These are phyloP conservation scores for Gloeophyllum trabeum DNA, from an alignment of 768 basidiomycete genomes.

Conservation along the genomic window DNA sequence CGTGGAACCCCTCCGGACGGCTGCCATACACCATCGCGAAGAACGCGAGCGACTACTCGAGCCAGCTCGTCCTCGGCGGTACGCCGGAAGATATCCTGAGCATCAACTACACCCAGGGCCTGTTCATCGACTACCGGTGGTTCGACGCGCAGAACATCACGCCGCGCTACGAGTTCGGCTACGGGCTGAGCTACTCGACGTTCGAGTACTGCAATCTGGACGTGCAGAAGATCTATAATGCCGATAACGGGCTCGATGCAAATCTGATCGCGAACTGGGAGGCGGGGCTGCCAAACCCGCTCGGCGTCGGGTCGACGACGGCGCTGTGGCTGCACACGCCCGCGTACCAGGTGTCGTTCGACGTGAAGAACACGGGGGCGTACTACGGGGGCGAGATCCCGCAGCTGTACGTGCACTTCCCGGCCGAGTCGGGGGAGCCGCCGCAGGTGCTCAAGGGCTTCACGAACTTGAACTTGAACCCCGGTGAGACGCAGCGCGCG, in stretches of 20 bases:
- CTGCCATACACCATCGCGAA: constrained; percentile 45
- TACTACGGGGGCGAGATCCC: constrained; percentile 64
- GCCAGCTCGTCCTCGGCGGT: constrained; percentile 15
- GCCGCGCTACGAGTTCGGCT: constrained; percentile 86
- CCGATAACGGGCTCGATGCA: constrained; percentile 23
- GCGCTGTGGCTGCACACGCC: constrained; percentile 67
- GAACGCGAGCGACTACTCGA: constrained; percentile 30
- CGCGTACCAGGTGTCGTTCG: constrained; percentile 49
- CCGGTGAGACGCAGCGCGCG: constrained; percentile 34
- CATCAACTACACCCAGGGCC: constrained; percentile 26
- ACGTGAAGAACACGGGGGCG: constrained; percentile 52
- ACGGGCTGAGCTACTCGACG: constrained; percentile 76
- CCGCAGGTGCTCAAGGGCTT: constrained; percentile 63
- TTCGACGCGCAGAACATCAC: constrained; percentile 48
- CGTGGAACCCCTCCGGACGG: constrained; percentile 36
- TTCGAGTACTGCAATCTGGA: constrained; percentile 61
- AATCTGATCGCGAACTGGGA: constrained; percentile 42
- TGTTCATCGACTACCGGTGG: constrained; percentile 24
- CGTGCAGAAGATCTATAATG: constrained; percentile 26
- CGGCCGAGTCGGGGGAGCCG: constrained; percentile 51
- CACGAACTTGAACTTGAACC: constrained; percentile 37
- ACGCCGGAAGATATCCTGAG: constrained; percentile 15
- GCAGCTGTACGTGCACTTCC: constrained; percentile 68
- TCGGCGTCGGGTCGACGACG: constrained; percentile 44
- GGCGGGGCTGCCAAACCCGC: constrained; percentile 40